Conservation (phyloP, 495 filamentous ascomycete genomes). For the Neurospora tetrasperma region DNA sequence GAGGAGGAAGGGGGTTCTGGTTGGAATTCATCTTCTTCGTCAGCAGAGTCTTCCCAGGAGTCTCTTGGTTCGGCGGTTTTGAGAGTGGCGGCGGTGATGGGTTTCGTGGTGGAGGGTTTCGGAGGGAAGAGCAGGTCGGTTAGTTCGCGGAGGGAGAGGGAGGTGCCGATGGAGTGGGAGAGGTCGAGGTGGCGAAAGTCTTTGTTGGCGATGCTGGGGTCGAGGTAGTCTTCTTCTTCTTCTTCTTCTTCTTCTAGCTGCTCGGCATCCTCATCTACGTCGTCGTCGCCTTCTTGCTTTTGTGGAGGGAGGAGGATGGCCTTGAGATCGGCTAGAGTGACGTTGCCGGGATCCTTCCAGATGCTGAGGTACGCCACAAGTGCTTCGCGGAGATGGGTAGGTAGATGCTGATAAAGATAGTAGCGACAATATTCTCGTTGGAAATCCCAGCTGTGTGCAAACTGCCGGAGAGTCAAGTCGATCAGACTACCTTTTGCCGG, state of each 20-base stretch:
- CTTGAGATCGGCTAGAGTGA: constrained; percentile 34
- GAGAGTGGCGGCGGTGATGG: not conserved
- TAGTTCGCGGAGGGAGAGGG: constrained; percentile 50
- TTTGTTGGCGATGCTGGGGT: constrained; percentile 31
- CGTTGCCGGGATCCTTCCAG: constrained; percentile 30
- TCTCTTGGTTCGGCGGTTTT: constrained; percentile 1
- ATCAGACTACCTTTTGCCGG: constrained; percentile 43
- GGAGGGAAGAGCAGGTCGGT: constrained; percentile 38
- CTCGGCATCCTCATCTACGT: constrained; percentile 17
- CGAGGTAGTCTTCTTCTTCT: constrained; percentile 2
- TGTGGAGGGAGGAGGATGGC: constrained; percentile 26
- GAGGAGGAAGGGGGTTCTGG: constrained; percentile 1
- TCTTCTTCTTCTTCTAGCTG: not conserved
- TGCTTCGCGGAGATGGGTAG: constrained; percentile 47
- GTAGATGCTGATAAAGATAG: constrained; percentile 49
- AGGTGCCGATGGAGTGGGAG: constrained; percentile 46
- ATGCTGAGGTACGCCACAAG: constrained; percentile 55
- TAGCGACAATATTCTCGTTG: constrained; percentile 56
- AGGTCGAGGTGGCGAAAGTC: constrained; percentile 56
- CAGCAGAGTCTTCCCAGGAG: constrained; percentile 32
- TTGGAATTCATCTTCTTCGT: constrained; percentile 14
- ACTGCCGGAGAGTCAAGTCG: constrained; percentile 45
- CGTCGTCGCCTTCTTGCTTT: constrained; percentile 15
- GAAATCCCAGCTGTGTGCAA: constrained; percentile 61
- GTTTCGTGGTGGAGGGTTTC: constrained; percentile 1